Base-by-base conservation (phyloP, 805 yeast genomes). In the Saccharomycopsis fodiens region DNA sequence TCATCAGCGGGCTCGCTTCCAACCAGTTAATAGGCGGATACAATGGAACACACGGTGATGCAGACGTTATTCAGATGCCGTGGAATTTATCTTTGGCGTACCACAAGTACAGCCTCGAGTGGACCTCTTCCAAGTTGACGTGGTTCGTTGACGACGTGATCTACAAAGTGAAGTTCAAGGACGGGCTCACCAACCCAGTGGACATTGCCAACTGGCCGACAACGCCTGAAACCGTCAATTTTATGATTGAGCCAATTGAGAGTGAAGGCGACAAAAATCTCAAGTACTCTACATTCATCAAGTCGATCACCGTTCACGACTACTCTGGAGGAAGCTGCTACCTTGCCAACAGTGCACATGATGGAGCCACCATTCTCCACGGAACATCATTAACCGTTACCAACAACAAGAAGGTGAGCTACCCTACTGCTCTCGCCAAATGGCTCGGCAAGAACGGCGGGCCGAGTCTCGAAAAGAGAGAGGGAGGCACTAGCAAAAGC, bases 61-160 rank as follows among this genome's bases (percentile, higher is more conserved):
- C 21, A 15, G 51, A 47, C 36, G 29, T 43, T 25, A 42, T 43
- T n/a, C 34, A 39, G 16, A 41, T 38, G 16, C 25, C 21, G 2
- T 13, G 31, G 20, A 42, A 48, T 22, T 40, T 48, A 34, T 19
- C 44, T 16, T 15, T 27, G 23, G 46, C 35, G 16, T 48, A 35
- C 44, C 48, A 45, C 41, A 39, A 41, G 2, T 44, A 19, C 22
- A 36, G 35, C 19, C 30, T 48, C 8, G 39, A 32, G 17, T 48
- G 52, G 52, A 46, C 41, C 30, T 12, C 34, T 12, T 20, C 17
- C 13, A 39, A 37, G 13, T 17, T 48, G 8, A 41, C 36, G 23
- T 48, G 41, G 41, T 64, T 59, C 42, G 56, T 64, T 12, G 66
- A 64, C 7, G 62, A 57, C 4, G 64, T 60, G 44, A 51, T 62